These are phyloP conservation scores for Discostella stelligeroides DNA, from an alignment of 108 stramenopile species.

Conservation along the genomic window DNA sequence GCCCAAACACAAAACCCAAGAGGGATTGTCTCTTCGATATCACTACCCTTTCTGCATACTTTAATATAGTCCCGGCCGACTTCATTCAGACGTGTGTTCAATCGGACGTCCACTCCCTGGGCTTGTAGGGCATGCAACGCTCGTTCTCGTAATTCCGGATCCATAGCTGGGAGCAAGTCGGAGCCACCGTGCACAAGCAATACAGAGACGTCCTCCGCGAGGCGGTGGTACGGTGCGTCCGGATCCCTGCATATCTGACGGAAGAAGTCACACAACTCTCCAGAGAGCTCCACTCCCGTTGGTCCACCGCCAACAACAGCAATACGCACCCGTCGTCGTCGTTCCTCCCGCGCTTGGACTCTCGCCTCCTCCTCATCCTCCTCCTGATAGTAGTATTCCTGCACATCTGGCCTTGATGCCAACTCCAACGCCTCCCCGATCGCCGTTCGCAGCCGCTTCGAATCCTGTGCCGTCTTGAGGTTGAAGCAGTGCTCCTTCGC, in stretches of 20 bases:
- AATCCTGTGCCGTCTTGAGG: constrained; percentile 54
- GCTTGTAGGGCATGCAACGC: constrained; percentile 48
- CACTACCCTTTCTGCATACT: constrained; percentile 33
- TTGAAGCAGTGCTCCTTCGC: constrained; percentile 55
- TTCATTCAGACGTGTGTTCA: constrained; percentile 60
- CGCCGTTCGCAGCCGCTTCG: constrained; percentile 49
- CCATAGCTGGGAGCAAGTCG: constrained; percentile 67
- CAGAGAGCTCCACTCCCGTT: constrained; percentile 67
- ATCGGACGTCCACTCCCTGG: constrained; percentile 59
- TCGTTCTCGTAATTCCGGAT: constrained; percentile 46
- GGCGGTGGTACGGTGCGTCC: constrained; percentile 57
- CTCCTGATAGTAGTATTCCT: constrained; percentile 46
- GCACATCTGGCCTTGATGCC: constrained; percentile 51
- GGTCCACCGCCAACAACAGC: constrained; percentile 58
- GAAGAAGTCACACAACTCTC: constrained; percentile 72
- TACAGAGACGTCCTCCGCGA: constrained; percentile 53
- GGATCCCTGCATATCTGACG: constrained; percentile 39
- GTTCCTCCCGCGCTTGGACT: constrained; percentile 30
- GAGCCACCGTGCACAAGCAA: constrained; percentile 61
- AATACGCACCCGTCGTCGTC: constrained; percentile 35
- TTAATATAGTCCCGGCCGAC: constrained; percentile 49
- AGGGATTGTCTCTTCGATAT: constrained; percentile 47
- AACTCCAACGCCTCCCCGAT: constrained; percentile 55
- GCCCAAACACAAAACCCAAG: constrained; percentile 63
- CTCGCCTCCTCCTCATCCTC: constrained; percentile 23